Evolutionary conservation across 2,329 filamentous ascomycete species (phyloP), one percentile per base, ranked within the genome.

Genomic region (Alternaria tenuissima): DNA sequence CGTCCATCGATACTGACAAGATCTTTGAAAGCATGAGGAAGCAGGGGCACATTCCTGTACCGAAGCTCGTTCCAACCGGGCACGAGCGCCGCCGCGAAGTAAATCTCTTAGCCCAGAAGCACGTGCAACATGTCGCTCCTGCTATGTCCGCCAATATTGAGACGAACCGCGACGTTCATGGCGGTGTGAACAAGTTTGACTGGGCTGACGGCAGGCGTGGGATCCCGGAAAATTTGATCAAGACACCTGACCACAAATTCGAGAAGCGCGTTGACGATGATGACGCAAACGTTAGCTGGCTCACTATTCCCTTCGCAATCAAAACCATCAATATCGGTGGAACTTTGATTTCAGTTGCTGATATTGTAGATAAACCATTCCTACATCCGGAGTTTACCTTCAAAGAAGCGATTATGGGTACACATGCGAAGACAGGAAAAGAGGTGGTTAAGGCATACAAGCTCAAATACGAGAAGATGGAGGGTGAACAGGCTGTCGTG

Each of bases 191-290:
- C 0, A 47, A 47, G 28, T 32, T 32, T 0, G 44, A 47, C 18
- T 22, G 28, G 28, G 28, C 3, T 1, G n/a, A 14, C 0, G 20
- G 2, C 2, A 32, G 9, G 6, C 28, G 28, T 0, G 28, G 16
- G 28, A 47, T 47, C 26, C 41, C 12, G 0, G 4, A 7, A 7
- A 9, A 11, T 5, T n/a, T 30, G 3, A 47, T 47, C 26, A 32
- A 47, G 11, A 0, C 24, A 0, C 22, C 14, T 26, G 14, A 16
- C 7, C 22, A 16, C 7, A 28, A 5, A 7, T n/a, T 12, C 2
- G 8, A 47, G 11, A 47, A 32, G 14, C 26, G 44, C n/a, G n/a
- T 32, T 1, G 44, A 47, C 4, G 1, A 4, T 1, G 7, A 20
- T 1, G n/a, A 47, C 5, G 28, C 30, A 3, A 18, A 32, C 1